These are phyloP conservation scores for Rhinocladiella similis DNA, from an alignment of 2,329 filamentous ascomycete species.

Conservation along the genomic window DNA sequence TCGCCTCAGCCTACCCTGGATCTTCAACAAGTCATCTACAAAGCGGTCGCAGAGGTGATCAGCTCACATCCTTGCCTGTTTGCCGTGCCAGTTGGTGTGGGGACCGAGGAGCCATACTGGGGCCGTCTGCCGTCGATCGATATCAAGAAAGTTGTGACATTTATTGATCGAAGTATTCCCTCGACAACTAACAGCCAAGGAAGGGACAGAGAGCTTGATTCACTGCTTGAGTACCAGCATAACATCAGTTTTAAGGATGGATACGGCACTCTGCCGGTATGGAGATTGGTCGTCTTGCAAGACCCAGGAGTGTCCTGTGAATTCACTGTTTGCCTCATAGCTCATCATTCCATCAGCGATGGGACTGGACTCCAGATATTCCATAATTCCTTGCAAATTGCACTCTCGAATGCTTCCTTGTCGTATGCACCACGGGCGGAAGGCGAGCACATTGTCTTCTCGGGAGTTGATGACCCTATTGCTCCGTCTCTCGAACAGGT, in stretches of 20 bases:
- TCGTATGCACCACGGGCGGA: too few species aligned
- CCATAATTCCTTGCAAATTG: slow-evolving; percentile 43
- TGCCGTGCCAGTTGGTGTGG: background rate
- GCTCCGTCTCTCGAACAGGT: too few species aligned
- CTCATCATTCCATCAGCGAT: slow-evolving; percentile 50
- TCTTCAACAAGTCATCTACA: background rate
- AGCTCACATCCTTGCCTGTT: background rate
- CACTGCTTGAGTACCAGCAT: background rate
- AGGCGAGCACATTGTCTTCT: too few species aligned
- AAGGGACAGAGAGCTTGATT: background rate
- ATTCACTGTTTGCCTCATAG: slow-evolving; percentile 48
- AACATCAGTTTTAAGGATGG: background rate
- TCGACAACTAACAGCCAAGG: background rate
- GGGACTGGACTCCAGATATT: slow-evolving; percentile 47
- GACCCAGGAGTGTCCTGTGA: background rate
- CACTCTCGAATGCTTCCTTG: slow-evolving; percentile 30
- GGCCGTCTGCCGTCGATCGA: background rate
- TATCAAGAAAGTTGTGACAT: background rate
- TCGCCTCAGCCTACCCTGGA: background rate
- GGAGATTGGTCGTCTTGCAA: slow-evolving; percentile 1
- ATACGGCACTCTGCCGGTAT: background rate
- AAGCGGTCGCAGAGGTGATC: background rate
- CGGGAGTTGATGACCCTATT: too few species aligned
- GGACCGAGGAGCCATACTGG: background rate
- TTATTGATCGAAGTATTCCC: background rate